Percentiles rank a stretch among this genome's conserved stretches.
phyloP scores from a whole-genome alignment of 2,329 filamentous ascomycete species.

The Aspergillus sp. region DNA sequence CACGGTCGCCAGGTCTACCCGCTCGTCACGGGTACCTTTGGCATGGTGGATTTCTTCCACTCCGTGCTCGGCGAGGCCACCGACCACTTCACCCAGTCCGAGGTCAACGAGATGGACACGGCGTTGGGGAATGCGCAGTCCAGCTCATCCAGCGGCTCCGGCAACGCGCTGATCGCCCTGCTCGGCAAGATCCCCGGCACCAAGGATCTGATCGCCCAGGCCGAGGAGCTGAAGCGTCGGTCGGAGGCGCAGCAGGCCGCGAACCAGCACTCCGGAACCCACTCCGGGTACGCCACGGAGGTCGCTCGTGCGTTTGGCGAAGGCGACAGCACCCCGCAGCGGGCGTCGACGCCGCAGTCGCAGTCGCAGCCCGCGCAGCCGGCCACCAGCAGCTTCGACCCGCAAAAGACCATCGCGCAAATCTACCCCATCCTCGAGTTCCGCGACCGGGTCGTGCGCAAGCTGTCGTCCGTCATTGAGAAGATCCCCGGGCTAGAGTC shows the following conservation, averaged over 20 bases:
- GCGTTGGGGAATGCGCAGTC: conserved; percentile 68
- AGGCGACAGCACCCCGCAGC: not conserved
- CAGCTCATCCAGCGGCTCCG: conserved; percentile 38
- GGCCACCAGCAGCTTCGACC: conserved; percentile 59
- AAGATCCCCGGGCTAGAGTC: conserved; percentile 89
- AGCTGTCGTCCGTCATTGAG: conserved; percentile 78
- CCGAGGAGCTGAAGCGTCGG: conserved; percentile 58
- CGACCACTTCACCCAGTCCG: conserved; percentile 81
- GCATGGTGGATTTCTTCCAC: conserved; percentile 80
- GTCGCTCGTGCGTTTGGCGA: conserved; percentile 13
- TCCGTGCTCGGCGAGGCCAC: conserved; percentile 73
- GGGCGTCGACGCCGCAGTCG: not conserved
- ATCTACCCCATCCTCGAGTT: conserved; percentile 96
- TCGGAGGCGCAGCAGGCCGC: conserved; percentile 64
- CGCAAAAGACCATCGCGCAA: conserved; percentile 69
- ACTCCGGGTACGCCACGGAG: conserved; percentile 26
- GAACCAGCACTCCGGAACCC: conserved; percentile 45
- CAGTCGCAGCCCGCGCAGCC: conserved; percentile 32
- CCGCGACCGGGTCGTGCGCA: conserved; percentile 87
- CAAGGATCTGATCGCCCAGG: conserved; percentile 64
- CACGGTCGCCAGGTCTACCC: conserved; percentile 67
- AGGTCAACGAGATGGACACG: conserved; percentile 76
- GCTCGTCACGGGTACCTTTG: conserved; percentile 70
- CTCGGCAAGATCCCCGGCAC: conserved; percentile 74
- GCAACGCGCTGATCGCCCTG: conserved; percentile 67